These are phyloP conservation scores for Ceratocystis lukuohia DNA, from an alignment of 2,329 filamentous ascomycete species.

Conservation along the genomic window DNA sequence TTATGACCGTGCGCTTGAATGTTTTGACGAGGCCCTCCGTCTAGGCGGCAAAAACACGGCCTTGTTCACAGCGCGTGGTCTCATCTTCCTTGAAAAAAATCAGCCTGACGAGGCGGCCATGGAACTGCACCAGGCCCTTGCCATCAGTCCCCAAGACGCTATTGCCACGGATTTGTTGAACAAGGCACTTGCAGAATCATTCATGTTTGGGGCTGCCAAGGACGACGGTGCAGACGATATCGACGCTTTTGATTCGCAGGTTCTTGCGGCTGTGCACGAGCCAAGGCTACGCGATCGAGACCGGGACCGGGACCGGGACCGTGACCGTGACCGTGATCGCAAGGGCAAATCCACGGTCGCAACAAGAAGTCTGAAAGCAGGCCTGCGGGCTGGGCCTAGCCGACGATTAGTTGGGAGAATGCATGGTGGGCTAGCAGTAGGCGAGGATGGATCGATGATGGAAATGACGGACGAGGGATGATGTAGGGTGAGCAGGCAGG, in stretches of 20 bases:
- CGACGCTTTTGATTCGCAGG: constrained; percentile 38
- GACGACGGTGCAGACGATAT: constrained; percentile 36
- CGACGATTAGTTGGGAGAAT: constrained; percentile 26
- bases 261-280: constrained; percentile 28
- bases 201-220: constrained; percentile 33
- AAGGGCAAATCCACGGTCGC: constrained; percentile 33
- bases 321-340: constrained; percentile 31
- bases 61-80: constrained; percentile 69
- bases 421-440: constrained; percentile 24
- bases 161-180: constrained; percentile 67
- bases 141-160: constrained; percentile 64
- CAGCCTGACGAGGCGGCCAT: constrained; percentile 64
- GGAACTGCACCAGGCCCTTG: constrained; percentile 71
- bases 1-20: constrained; percentile 56
- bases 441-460: constrained; percentile 37
- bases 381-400: constrained; percentile 18
- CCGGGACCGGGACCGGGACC: neutral
- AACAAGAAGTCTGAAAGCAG: neutral
- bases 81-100: constrained; percentile 68
- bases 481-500: neutral
- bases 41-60: constrained; percentile 66
- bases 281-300: neutral
- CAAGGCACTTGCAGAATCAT: constrained; percentile 54
- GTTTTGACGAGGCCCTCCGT: constrained; percentile 79
- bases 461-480: constrained; percentile 44